These are phyloP conservation scores for Cardamine chenopodiifolia DNA, from an alignment of 345 rosid genomes.

Conservation along the genomic window DNA sequence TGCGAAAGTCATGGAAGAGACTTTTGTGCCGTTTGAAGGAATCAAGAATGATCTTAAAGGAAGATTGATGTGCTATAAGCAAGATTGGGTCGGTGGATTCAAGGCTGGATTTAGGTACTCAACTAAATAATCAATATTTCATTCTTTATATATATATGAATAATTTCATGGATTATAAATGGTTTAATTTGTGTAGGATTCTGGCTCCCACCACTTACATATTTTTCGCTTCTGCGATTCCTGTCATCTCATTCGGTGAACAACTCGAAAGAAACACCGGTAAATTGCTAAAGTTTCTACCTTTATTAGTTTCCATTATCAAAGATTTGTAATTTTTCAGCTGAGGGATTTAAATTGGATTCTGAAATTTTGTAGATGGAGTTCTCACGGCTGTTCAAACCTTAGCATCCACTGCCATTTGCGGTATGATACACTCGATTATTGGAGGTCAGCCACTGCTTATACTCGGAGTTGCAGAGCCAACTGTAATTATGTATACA, in stretches of 20 bases:
- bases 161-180: neutral
- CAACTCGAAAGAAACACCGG: constrained; percentile 92
- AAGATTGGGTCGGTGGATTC: constrained; percentile 90
- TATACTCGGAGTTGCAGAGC: constrained; percentile 98
- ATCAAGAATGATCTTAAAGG: constrained; percentile 85
- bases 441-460: constrained; percentile 96
- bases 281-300: constrained; percentile 33
- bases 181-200: constrained; percentile 63
- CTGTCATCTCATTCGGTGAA: constrained; percentile 98
- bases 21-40: constrained; percentile 86
- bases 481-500: constrained; percentile 95
- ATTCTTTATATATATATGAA: neutral
- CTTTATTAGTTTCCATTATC: neutral
- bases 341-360: too few relatives aligned
- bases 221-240: constrained; percentile 97
- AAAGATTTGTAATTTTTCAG: constrained; percentile 3
- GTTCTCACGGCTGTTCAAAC: constrained; percentile 96
- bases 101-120: constrained; percentile 80
- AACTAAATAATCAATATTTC: neutral
- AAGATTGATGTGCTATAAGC: constrained; percentile 83
- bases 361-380: constrained; percentile 60
- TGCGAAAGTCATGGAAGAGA: constrained; percentile 99
- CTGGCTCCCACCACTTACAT: constrained; percentile 98
- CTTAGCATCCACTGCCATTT: constrained; percentile 83
- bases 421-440: constrained; percentile 89